Evolutionary conservation across 2,329 filamentous ascomycete genomes (phyloP), one percentile per base, ranked within the genome.

Genomic region (Uncinocarpus reesii): DNA sequence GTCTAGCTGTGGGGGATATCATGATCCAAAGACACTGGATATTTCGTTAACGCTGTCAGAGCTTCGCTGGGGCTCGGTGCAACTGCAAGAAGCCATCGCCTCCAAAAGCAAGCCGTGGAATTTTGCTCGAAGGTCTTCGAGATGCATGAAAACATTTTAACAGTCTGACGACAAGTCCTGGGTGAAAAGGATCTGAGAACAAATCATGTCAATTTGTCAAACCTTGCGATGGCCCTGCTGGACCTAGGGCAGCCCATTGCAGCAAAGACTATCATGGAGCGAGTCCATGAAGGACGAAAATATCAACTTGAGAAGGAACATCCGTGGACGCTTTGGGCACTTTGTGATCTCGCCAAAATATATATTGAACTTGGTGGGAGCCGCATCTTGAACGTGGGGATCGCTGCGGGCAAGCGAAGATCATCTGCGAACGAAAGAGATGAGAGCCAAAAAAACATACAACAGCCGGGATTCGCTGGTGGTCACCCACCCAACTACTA

Each of bases 221-320:
- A 58, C 42, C 40, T 60, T 7, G 59, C 55, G 2, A 55, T 55
- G 52, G 29, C 37, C 35, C 20, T 1, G 13, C 32, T 52, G 18
- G 50, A 52, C 13, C 50, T 57, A 15, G 42, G 48, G n/a, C 47
- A 50, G 10, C 23, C 50, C 10, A 36, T 48, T 26, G 40, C 52
- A 10, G 26, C 48, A n/a, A 11, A 26, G 8, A 29, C 7, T 5
- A 28, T 47, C 5, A 42, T 24, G 16, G 24, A 34, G 15, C 26
- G 42, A 16, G 48, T 47, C 4, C 15, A 40, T 8, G 29, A 47
- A 53, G 23, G 24, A 28, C 48, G 57, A n/a, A 54, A 55, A 38
- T 31, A 42, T 4, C 51, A 53, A 23, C 52, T 66, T 7, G 62
- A 62, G 2, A 56, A 61, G 28, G 63, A 66, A 44, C 62, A 66